Conservation (phyloP, 75 land plant genomes). For the Pinus albicaulis region DNA sequence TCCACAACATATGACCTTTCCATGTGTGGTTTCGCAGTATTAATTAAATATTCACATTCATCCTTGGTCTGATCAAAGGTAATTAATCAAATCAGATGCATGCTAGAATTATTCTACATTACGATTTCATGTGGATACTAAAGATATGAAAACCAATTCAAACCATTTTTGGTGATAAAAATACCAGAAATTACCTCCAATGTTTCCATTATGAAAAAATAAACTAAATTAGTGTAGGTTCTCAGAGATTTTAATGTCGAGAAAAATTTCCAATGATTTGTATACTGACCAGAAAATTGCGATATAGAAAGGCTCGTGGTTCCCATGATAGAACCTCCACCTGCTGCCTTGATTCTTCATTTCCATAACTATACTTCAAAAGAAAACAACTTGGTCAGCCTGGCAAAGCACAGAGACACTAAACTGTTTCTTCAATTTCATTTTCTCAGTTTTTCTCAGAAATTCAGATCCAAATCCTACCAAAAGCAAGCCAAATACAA, state of each 20-base stretch:
- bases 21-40: slow-evolving; percentile 22
- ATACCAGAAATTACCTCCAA: no score
- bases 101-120: neutral
- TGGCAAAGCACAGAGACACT: neutral
- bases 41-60: slow-evolving; percentile 26
- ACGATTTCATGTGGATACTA: neutral
- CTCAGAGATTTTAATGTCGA: no score
- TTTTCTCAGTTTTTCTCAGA: neutral
- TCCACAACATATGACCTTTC: slow-evolving; percentile 21
- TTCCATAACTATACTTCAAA: slow-evolving; percentile 4
- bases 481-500: neutral
- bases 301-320: slow-evolving; percentile 40
- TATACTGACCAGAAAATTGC: slow-evolving; percentile 33
- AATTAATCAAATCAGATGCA: slow-evolving; percentile 1
- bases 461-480: neutral
- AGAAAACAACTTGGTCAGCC: neutral
- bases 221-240: no score
- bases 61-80: slow-evolving; percentile 15
- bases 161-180: no score
- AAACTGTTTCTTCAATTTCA: neutral
- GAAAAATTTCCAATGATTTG: neutral
- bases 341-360: slow-evolving; percentile 20
- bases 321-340: slow-evolving; percentile 41
- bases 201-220: no score
- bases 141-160: neutral